Evolutionary conservation across 352 stramenopile genomes (phyloP).

Genomic region (Pelagophyceae sp.): DNA sequence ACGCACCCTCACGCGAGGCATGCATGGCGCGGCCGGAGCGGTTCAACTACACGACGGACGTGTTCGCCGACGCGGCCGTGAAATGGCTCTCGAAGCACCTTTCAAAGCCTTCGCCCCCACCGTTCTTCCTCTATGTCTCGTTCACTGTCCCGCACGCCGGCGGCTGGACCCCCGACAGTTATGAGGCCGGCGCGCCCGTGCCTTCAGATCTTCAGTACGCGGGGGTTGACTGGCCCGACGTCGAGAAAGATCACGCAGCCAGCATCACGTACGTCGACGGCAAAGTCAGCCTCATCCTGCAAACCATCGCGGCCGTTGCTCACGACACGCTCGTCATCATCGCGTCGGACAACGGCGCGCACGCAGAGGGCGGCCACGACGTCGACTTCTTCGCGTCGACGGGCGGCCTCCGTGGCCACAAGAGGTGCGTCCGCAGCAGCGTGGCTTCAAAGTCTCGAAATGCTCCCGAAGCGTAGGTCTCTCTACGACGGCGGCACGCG

Average conservation of each 20-base stretch:
- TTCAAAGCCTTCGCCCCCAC: neutral
- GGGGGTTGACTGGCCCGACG: slow-evolving; percentile 15
- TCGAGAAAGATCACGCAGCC: slow-evolving; percentile 25
- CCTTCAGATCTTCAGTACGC: neutral
- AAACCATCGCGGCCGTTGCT: neutral
- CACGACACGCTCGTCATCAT: slow-evolving; percentile 25
- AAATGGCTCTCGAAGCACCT: neutral
- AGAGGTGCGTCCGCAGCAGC: too few relatives aligned
- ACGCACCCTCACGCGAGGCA: neutral
- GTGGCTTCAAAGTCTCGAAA: too few relatives aligned
- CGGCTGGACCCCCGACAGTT: neutral
- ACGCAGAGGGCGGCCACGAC: slow-evolving; percentile 30
- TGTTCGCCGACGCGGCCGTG: neutral
- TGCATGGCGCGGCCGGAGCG: slow-evolving; percentile 14
- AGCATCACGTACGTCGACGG: slow-evolving; percentile 27
- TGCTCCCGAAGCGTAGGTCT: too few relatives aligned
- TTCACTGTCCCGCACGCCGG: slow-evolving; percentile 22
- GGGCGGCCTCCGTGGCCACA: slow-evolving; percentile 28
- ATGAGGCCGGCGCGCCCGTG: slow-evolving; percentile 15
- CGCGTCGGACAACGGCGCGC: slow-evolving; percentile 28
- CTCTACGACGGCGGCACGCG: slow-evolving; percentile 36
- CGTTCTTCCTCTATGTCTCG: slow-evolving; percentile 7
- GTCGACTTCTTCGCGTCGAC: slow-evolving; percentile 28
- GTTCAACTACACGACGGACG: slow-evolving; percentile 23
- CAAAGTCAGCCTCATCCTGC: slow-evolving; percentile 16